Evolutionary conservation across 345 rosid species (phyloP).

Genomic region (Lumnitzera racemosa): DNA sequence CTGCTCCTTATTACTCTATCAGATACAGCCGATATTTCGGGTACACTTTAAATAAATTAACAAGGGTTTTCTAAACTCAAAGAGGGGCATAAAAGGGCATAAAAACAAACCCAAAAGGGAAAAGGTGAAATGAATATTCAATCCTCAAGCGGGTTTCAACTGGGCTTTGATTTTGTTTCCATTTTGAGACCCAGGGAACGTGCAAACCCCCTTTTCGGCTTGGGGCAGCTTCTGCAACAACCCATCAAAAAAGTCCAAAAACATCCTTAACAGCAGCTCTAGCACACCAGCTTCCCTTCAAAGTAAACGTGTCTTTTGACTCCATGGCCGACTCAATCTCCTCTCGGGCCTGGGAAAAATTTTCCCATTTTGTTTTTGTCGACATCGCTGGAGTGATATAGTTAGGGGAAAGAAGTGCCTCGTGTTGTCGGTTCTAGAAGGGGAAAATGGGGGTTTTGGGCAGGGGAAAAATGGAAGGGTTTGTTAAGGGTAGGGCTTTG

Average conservation of each 20-base stretch:
- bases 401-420: slow-evolving; percentile 10
- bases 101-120: neutral
- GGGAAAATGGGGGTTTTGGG: slow-evolving; percentile 9
- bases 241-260: slow-evolving; percentile 50
- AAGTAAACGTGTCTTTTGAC: slow-evolving; percentile 91
- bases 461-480: slow-evolving; percentile 11
- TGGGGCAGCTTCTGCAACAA: slow-evolving; percentile 54
- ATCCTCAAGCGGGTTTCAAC: slow-evolving; percentile 71
- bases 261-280: slow-evolving; percentile 68
- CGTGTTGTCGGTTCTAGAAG: slow-evolving; percentile 7
- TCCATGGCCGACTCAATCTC: slow-evolving; percentile 98
- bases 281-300: slow-evolving; percentile 86
- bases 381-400: slow-evolving; percentile 61
- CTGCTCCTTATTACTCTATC: neutral
- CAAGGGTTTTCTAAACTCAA: too few relatives aligned
- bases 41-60: too few relatives aligned
- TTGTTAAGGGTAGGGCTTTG: slow-evolving; percentile 18
- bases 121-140: slow-evolving; percentile 24
- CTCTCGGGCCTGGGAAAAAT: slow-evolving; percentile 96
- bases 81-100: neutral
- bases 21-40: neutral
- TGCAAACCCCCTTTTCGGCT: slow-evolving; percentile 48
- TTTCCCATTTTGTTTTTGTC: slow-evolving; percentile 79
- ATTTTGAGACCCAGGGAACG: slow-evolving; percentile 97
- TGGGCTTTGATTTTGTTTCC: slow-evolving; percentile 92